These are phyloP conservation scores for Trametopsis cervina DNA, from an alignment of 768 basidiomycete genomes.

Conservation along the genomic window DNA sequence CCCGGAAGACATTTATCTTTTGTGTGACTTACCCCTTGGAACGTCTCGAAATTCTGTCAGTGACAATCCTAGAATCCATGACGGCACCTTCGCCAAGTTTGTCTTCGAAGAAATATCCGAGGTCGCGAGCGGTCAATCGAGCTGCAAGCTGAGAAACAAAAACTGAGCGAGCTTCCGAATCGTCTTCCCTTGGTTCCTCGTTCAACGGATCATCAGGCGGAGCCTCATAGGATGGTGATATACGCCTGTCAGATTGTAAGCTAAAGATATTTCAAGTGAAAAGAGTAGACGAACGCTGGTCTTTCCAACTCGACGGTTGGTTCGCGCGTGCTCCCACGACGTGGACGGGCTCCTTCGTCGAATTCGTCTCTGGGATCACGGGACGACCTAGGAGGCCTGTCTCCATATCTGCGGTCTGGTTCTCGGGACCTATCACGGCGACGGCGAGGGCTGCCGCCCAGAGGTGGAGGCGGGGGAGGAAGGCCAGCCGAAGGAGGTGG, in stretches of 20 bases:
- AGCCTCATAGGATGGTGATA: slow-evolving; percentile 65
- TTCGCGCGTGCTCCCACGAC: slow-evolving; percentile 35
- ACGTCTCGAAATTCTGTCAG: slow-evolving; percentile 87
- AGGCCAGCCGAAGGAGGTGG: slow-evolving; percentile 41
- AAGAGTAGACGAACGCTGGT: background rate
- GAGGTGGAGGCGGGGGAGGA: slow-evolving; percentile 34
- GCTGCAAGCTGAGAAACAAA: slow-evolving; percentile 98
- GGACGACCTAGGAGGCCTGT: slow-evolving; percentile 33
- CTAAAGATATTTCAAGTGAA: slow-evolving; percentile 1
- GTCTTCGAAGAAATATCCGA: slow-evolving; percentile 98
- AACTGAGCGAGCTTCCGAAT: slow-evolving; percentile 96
- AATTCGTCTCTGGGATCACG: slow-evolving; percentile 55
- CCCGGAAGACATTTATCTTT: background rate
- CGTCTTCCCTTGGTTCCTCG: slow-evolving; percentile 90
- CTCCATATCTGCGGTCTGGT: slow-evolving; percentile 39
- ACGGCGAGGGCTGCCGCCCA: slow-evolving; percentile 44
- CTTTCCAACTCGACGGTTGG: slow-evolving; percentile 15
- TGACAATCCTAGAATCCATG: slow-evolving; percentile 94
- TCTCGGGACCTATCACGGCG: slow-evolving; percentile 47
- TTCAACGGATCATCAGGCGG: slow-evolving; percentile 59
- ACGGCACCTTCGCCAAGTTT: slow-evolving; percentile 91
- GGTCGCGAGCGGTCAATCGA: slow-evolving; percentile 91
- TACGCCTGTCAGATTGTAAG: slow-evolving; percentile 39
- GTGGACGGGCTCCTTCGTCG: slow-evolving; percentile 45
- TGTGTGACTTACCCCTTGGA: slow-evolving; percentile 78